Base-by-base conservation (phyloP, 306 rosid genomes). In the Castanopsis chinensis region DNA sequence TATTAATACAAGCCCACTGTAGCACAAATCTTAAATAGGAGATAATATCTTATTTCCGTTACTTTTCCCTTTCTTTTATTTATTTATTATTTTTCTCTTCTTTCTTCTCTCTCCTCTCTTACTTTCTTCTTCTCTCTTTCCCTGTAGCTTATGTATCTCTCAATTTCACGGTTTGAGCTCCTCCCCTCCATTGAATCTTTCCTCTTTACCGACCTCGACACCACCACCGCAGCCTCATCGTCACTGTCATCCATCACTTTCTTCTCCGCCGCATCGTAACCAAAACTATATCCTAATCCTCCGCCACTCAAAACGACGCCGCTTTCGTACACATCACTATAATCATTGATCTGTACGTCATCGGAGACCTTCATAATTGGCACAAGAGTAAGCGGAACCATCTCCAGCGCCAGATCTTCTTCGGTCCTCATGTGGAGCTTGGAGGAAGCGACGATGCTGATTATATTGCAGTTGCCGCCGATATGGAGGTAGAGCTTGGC, bases 401-500 rank as follows among this genome's bases (percentile, higher is more conserved):
- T 67, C 72, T 33, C 72, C 15, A 18, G 52, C 52, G n/a, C 17
- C 25, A 52, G 52, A 67, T 67, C 25, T 5, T 35, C 7, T 2
- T 35, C 52, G 15, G 25, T 4, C 37, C 35, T 67, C 25, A 11
- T 68, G 19, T 88, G 91, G 78, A 91, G 83, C 80, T 89, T 95
- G 33, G 97, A 92, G 23, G 95, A 86, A 17, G 91, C 93, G 56
- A 92, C 82, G 85, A 95, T 91, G 88, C 87, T 82, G 91, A 92
- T 87, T 85, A 95, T 92, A 86, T 92, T 95, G 85, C 81, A 83
- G 78, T 95, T 92, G 79, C 91, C 79, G 65, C 92, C 71, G 56
- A 95, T 77, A 83, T 89, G 91, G 60, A 92, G 95, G 45, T 95
- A 95, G n/a, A n/a, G n/a, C n/a, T n/a, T n/a, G n/a, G n/a, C n/a